Evolutionary conservation across 2,329 filamentous ascomycete genomes (phyloP).

Genomic region (Fusarium secorum): DNA sequence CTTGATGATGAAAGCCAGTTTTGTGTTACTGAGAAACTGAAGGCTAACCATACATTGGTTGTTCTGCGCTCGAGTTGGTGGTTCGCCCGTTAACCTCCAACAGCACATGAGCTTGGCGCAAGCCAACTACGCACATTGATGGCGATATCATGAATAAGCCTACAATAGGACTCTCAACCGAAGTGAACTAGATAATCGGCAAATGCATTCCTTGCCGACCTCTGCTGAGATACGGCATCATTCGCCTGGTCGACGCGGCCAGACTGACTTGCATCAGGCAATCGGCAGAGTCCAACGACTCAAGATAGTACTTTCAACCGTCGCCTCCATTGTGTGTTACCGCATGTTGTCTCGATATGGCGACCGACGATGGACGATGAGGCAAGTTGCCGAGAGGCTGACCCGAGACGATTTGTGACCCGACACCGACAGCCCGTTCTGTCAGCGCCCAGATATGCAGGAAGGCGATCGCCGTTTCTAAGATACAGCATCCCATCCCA

Average conservation of each 20-base stretch:
- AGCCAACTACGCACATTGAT: neutral
- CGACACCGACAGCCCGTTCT: constrained; percentile 5
- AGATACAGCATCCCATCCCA: neutral
- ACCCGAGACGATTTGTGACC: neutral
- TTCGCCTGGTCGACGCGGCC: constrained; percentile 13
- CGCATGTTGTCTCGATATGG: constrained; percentile 7
- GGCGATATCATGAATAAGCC: neutral
- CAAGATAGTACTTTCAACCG: neutral
- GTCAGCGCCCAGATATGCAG: constrained; percentile 9
- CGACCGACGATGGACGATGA: constrained; percentile 19
- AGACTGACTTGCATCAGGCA: constrained; percentile 12
- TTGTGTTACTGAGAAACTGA: constrained; percentile 13
- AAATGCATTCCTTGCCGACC: neutral
- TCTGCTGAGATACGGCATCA: neutral
- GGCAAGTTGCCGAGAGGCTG: constrained; percentile 10
- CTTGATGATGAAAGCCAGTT: neutral
- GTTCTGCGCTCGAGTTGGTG: neutral
- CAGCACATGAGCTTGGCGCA: neutral
- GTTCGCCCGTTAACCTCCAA: constrained; percentile 20
- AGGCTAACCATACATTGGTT: neutral
- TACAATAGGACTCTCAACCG: neutral
- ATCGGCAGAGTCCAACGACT: neutral
- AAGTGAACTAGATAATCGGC: neutral
- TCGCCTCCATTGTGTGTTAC: constrained; percentile 2
- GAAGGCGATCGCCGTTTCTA: neutral